Conservation (phyloP, 805 yeast genomes). For the Kluyveromyces dobzhanskii region DNA sequence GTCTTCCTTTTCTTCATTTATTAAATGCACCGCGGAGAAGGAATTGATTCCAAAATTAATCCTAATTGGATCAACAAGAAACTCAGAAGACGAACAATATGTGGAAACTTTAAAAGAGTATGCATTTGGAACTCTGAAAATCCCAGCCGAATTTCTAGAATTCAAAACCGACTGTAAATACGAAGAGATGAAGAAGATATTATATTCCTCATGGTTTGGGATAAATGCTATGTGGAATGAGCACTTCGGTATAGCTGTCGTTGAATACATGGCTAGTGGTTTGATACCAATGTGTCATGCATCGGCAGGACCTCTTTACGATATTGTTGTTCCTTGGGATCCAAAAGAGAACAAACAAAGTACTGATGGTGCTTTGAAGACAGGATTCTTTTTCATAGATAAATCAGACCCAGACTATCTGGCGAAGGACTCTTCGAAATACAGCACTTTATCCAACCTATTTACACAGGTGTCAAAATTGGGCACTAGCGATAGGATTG, state of each 20-base stretch:
- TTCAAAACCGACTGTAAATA: conserved; percentile 73
- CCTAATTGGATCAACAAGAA: conserved; percentile 79
- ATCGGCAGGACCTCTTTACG: conserved; percentile 89
- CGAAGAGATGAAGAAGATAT: conserved; percentile 44
- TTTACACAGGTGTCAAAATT: conserved; percentile 38
- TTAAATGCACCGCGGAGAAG: conserved; percentile 17
- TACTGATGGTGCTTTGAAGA: conserved; percentile 32
- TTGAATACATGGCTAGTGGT: conserved; percentile 83
- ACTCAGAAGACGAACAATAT: conserved; percentile 51
- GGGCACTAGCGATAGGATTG: conserved; percentile 29
- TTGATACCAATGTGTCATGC: conserved; percentile 86
- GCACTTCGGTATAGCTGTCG: conserved; percentile 96
- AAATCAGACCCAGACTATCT: conserved; percentile 61
- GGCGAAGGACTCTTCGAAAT: conserved; percentile 20
- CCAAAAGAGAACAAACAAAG: conserved; percentile 20
- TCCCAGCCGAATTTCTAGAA: conserved; percentile 35
- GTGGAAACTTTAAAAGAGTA: conserved; percentile 41
- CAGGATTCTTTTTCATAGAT: conserved; percentile 78
- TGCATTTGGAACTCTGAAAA: conserved; percentile 34
- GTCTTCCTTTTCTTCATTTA: conserved; percentile 50
- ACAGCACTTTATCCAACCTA: conserved; percentile 41
- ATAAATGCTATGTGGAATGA: conserved; percentile 99
- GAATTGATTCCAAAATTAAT: conserved; percentile 45
- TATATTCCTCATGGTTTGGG: conserved; percentile 60
- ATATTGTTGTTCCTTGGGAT: conserved; percentile 64